Percentiles rank a stretch among this genome's conserved stretches.
Evolutionary conservation across 1,139 yeast genomes (phyloP).

Genomic region (Hansenula sp.): DNA sequence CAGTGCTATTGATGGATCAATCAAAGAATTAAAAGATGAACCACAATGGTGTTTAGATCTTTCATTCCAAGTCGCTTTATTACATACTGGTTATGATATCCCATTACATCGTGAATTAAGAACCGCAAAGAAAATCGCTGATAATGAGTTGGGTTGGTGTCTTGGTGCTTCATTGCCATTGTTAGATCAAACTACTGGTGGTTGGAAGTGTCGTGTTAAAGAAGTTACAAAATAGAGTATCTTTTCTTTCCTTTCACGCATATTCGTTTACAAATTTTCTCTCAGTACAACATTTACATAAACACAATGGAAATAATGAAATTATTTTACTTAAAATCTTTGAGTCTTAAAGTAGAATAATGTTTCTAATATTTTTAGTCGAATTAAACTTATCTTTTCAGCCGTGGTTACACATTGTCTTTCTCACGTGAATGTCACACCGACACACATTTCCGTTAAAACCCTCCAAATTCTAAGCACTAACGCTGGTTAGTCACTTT

Average conservation of each 20-base stretch:
- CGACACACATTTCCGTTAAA: no score
- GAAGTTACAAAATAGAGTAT: slow-evolving; percentile 9
- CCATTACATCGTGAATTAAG: slow-evolving; percentile 85
- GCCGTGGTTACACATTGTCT: no score
- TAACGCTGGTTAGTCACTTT: no score
- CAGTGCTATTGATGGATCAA: slow-evolving; percentile 59
- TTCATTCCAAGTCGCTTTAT: slow-evolving; percentile 81
- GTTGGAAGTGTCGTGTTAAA: slow-evolving; percentile 66
- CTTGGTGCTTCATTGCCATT: slow-evolving; percentile 94
- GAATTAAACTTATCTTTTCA: background rate
- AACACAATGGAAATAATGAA: no score
- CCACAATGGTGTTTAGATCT: slow-evolving; percentile 95
- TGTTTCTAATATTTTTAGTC: no score
- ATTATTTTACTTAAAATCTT: no score
- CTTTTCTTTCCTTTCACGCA: no score
- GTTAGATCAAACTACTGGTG: slow-evolving; percentile 49
- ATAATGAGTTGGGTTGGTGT: slow-evolving; percentile 97
- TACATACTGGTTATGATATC: slow-evolving; percentile 94
- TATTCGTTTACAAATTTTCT: no score
- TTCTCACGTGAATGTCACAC: no score
- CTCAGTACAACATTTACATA: no score
- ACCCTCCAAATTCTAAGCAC: no score
- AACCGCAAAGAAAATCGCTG: slow-evolving; percentile 85
- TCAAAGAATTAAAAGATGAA: slow-evolving; percentile 62
- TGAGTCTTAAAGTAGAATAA: no score